Evolutionary conservation across 257 asterid species (phyloP), one percentile per base, ranked within the genome.

Genomic region (Solanum sparsipilum): DNA sequence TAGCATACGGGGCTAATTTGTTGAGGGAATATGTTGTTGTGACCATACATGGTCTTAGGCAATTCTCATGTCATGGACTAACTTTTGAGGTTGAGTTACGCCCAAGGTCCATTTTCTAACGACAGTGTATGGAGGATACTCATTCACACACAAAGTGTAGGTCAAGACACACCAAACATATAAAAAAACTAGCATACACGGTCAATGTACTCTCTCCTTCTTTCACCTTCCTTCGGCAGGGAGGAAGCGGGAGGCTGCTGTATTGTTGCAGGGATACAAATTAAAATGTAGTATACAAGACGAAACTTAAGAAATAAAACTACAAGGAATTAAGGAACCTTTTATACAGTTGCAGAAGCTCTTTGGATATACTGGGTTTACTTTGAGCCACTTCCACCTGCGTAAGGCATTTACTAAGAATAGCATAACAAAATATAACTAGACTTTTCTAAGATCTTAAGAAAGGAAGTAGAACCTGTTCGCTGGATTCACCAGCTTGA

Each of bases 321-420:
- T 27, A 32, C 9, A 65, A 75, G 67, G 65, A 27, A 46, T 34
- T 72, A 83, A 9, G 83, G 67, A 89, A 96, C 99, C 99, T 96
- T 92, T 93, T 94, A 93, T 94, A 96, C 86, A 96, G 88, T 88
- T 90, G 93, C 88, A 90, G 94, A 90, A 95, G 99, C 89, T 93
- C 97, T 91, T 90, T 91, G 89, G 96, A 48, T 68, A 92, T 88
- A 58, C 44, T 87, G 78, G 94, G 88, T 88, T 86, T 91, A 29
- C 86, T 91, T 85, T 90, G 93, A 84, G 65, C 84, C 68, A 73
- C 88, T 31, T 89, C 78, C 85, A 86, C 94, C 98, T 95, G 94
- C 84, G 41, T 89, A 70, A 82, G 84, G 58, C 89, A 68, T 15
- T 44, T 44, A 9, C 60, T 63, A 12, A 16, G 74, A 68, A 84